Percentiles rank a stretch among this genome's conserved stretches.
These are phyloP conservation scores for Pyrenochaeta sp. DNA, from an alignment of 2,329 filamentous ascomycete species.

Conservation along the genomic window DNA sequence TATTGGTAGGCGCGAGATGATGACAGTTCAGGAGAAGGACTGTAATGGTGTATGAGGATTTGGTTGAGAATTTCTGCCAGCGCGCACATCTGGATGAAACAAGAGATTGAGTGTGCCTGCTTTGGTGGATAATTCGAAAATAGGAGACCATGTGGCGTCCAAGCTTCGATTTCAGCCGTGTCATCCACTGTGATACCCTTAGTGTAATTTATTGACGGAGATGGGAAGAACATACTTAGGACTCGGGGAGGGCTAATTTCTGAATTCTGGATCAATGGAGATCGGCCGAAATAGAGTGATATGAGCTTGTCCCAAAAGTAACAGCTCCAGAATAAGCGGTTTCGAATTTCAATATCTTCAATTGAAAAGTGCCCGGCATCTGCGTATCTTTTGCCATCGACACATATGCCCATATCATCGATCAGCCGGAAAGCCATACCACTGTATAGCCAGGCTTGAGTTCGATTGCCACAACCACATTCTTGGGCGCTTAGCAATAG, in stretches of 20 bases:
- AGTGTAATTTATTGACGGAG: not conserved
- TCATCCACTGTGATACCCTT: slow-evolving; percentile 12
- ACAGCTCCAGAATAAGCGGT: slow-evolving; percentile 22
- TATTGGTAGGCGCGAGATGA: slow-evolving; percentile 5
- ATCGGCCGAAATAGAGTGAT: slow-evolving; percentile 17
- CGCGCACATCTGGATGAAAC: slow-evolving; percentile 18
- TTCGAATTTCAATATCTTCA: slow-evolving; percentile 19
- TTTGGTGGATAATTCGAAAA: slow-evolving; percentile 9
- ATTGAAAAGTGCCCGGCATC: slow-evolving; percentile 11
- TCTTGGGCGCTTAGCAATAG: slow-evolving; percentile 17
- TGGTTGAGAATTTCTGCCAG: slow-evolving; percentile 19
- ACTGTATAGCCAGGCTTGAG: slow-evolving; percentile 20
- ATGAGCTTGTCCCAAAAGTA: slow-evolving; percentile 25
- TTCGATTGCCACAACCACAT: slow-evolving; percentile 16
- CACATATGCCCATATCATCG: slow-evolving; percentile 19
- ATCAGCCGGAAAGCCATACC: slow-evolving; percentile 21
- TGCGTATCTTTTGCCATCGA: slow-evolving; percentile 16
- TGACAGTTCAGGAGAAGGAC: slow-evolving; percentile 5
- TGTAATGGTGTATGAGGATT: slow-evolving; percentile 14
- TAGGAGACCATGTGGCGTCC: slow-evolving; percentile 13
- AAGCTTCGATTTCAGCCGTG: slow-evolving; percentile 16
- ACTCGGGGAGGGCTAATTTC: slow-evolving; percentile 15
- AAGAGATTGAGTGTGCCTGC: slow-evolving; percentile 17
- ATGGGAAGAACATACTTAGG: not conserved
- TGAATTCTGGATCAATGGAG: slow-evolving; percentile 13